Evolutionary conservation across 805 yeast genomes (phyloP).

Genomic region (Zygoascus biomembranicola): DNA sequence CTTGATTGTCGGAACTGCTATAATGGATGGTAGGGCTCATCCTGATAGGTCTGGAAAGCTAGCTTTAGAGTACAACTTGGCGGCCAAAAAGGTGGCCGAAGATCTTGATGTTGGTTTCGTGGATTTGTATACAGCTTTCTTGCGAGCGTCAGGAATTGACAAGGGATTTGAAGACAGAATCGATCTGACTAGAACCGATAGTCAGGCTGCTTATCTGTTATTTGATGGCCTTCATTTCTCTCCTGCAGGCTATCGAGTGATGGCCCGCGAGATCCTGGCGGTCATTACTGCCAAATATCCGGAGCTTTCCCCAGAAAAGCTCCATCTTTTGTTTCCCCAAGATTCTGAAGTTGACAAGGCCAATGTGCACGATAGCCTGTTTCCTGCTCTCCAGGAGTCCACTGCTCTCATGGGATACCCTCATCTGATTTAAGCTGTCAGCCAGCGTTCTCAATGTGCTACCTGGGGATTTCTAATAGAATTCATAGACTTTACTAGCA

Average conservation of each 20-base stretch:
- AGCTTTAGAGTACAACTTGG: slow-evolving; percentile 44
- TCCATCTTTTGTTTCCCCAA: background rate
- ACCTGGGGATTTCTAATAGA: no score
- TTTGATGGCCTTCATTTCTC: slow-evolving; percentile 55
- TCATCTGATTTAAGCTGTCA: no score
- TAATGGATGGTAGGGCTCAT: slow-evolving; percentile 29
- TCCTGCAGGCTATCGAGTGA: slow-evolving; percentile 43
- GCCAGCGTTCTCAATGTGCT: no score
- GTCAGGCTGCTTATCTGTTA: slow-evolving; percentile 23
- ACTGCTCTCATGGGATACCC: background rate
- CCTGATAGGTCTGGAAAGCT: slow-evolving; percentile 38
- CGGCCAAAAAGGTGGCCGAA: slow-evolving; percentile 38
- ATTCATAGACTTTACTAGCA: no score
- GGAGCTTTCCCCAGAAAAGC: slow-evolving; percentile 35
- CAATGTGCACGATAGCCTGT: background rate
- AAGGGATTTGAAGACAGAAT: background rate
- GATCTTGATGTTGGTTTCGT: slow-evolving; percentile 46
- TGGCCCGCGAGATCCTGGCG: slow-evolving; percentile 36
- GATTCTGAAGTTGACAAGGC: background rate
- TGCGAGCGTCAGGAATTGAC: slow-evolving; percentile 20
- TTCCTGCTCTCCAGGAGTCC: background rate
- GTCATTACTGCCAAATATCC: slow-evolving; percentile 40
- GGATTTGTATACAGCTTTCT: slow-evolving; percentile 42
- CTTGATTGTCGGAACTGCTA: slow-evolving; percentile 53
- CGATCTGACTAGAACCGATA: background rate